These are phyloP conservation scores for Saccharomycopsis fibuligera DNA, from an alignment of 805 yeast genomes.

Conservation along the genomic window DNA sequence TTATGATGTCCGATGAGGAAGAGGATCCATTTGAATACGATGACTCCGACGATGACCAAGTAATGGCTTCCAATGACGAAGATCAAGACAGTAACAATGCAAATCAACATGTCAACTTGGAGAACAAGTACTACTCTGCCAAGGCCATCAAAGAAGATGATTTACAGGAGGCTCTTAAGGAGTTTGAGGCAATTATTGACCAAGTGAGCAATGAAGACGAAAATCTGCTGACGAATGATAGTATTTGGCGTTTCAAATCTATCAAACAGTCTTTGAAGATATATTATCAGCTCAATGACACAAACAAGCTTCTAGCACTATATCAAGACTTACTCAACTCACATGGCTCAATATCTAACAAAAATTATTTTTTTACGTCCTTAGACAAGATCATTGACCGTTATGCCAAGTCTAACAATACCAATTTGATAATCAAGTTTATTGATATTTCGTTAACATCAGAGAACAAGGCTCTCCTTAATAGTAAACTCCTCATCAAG, in stretches of 20 bases:
- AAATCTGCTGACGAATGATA: background rate
- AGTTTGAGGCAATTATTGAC: constrained; percentile 11
- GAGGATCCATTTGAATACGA: constrained; percentile 22
- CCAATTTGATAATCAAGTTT: constrained; percentile 28
- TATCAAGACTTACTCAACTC: constrained; percentile 26
- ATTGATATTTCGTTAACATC: constrained; percentile 30
- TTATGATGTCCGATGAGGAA: constrained; percentile 22
- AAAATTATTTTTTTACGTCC: constrained; percentile 34
- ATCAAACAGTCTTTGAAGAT: constrained; percentile 38
- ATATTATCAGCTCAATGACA: constrained; percentile 25
- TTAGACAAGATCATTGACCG: constrained; percentile 32
- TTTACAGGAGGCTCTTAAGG: constrained; percentile 4
- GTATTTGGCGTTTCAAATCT: constrained; percentile 35
- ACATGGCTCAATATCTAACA: constrained; percentile 29
- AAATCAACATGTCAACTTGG: constrained; percentile 1
- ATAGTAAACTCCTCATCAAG: constrained; percentile 42
- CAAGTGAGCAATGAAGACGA: constrained; percentile 9
- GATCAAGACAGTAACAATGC: background rate
- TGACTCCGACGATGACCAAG: constrained; percentile 22
- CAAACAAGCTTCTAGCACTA: constrained; percentile 25
- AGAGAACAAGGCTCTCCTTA: constrained; percentile 20
- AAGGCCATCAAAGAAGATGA: constrained; percentile 20
- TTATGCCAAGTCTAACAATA: constrained; percentile 28
- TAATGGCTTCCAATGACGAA: constrained; percentile 17
- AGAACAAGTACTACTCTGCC: constrained; percentile 18